Percentiles rank a stretch among this genome's conserved stretches.
These are phyloP conservation scores for Blastomyces parvus DNA, from an alignment of 2,329 filamentous ascomycete species.

Conservation along the genomic window DNA sequence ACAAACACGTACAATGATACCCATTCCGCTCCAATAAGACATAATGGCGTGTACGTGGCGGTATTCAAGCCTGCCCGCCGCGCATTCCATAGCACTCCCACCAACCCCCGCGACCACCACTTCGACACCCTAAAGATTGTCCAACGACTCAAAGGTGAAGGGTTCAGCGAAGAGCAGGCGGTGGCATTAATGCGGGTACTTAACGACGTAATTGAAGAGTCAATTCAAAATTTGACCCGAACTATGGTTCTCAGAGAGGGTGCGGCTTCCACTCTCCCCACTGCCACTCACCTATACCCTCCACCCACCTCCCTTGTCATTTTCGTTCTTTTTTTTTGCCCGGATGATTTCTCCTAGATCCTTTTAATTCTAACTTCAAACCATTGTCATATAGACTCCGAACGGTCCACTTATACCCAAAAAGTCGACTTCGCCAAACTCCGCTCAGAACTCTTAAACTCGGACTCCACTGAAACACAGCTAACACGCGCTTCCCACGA, in stretches of 20 bases:
- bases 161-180: constrained; percentile 89
- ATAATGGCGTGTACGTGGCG: constrained; percentile 42
- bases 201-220: constrained; percentile 94
- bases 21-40: constrained; percentile 28
- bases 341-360: not conserved
- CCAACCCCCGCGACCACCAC: constrained; percentile 67
- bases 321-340: not conserved
- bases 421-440: constrained; percentile 98
- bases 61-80: constrained; percentile 33
- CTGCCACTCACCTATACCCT: too few relatives aligned
- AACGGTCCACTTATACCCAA: constrained; percentile 55
- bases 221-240: constrained; percentile 91
- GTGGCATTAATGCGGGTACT: constrained; percentile 98
- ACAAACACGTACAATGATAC: not conserved
- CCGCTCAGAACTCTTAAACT: constrained; percentile 82
- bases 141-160: constrained; percentile 76
- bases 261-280: constrained; percentile 32
- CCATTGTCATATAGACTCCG: constrained; percentile 32
- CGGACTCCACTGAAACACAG: constrained; percentile 82
- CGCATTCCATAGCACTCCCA: constrained; percentile 59
- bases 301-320: not conserved
- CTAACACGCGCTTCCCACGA: constrained; percentile 86
- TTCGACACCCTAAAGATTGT: constrained; percentile 98
- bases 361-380: not conserved
- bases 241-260: constrained; percentile 98